Base-by-base conservation (phyloP, 1,284 basidiomycete genomes). In the Apiotrichum sp. region DNA sequence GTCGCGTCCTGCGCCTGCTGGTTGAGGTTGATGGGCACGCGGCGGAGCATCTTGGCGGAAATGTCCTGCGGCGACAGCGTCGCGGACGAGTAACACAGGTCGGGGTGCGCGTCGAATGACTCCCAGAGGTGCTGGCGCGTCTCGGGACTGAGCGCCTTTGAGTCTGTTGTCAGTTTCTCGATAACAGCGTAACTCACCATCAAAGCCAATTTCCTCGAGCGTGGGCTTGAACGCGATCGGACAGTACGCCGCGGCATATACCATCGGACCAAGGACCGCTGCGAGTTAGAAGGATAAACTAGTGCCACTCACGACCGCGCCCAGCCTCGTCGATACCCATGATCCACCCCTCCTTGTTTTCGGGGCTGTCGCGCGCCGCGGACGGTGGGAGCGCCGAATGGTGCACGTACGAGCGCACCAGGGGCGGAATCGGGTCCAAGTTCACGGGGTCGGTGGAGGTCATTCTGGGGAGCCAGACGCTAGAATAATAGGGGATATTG, bases 311-410 rank as follows among this genome's bases (percentile, higher is more conserved):
- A 77, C 75, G 95, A 0, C 96, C 95, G 57, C 95, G 81, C 1
- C 95, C 95, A 0, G 95, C 95, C 74, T 98, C 95, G 74, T 98
- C 95, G 6, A 98, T 92, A 39, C 95, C 95, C 55, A 98, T 85
- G 50, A 96, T 77, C 78, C 78, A 80, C 7, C 74, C 73, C 36
- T 72, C 73, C 43, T 87, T 75, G 56, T 61, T 61, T 31, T 34
- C 53, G 85, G 88, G n/a, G 83, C 84, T 0, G 29, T 50, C 58
- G 13, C 51, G 55, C 4, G 61, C 61, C 39, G 57, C 55, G 43
- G 47, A 55, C 9, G 86, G 86, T 1, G 76, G 84, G 83, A 32
- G 88, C 83, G 83, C 80, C 0, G 89, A 91, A 71, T 93, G 89
- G 71, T 89, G 87, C 0, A 86, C 86, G 72, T 93, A 93, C 0